phyloP scores from a whole-genome alignment of 1,139 yeast species.

The Debaryomycetaceae sp. region DNA sequence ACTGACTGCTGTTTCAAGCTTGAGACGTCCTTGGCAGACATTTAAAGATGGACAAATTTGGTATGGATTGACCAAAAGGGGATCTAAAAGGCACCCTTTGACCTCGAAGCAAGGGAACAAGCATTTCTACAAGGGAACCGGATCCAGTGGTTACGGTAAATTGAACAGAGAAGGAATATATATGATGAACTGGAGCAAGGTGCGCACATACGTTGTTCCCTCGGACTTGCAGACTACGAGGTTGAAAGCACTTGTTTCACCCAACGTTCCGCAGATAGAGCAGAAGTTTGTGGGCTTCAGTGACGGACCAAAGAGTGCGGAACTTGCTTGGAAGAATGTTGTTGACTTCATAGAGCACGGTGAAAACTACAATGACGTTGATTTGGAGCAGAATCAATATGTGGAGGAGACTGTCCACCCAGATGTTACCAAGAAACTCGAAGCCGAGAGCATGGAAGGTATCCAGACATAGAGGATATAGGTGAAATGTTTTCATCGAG shows the following conservation, averaged over 20 bases:
- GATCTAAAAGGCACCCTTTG: slow-evolving; percentile 80
- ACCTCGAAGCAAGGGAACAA: slow-evolving; percentile 95
- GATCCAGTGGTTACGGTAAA: slow-evolving; percentile 89
- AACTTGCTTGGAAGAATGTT: slow-evolving; percentile 68
- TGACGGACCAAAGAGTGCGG: slow-evolving; percentile 73
- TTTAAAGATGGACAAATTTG: slow-evolving; percentile 79
- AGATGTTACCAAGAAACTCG: slow-evolving; percentile 9
- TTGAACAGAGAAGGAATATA: slow-evolving; percentile 74
- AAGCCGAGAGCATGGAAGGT: slow-evolving; percentile 3
- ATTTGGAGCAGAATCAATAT: slow-evolving; percentile 35
- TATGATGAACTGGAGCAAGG: slow-evolving; percentile 77
- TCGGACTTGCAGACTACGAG: slow-evolving; percentile 37
- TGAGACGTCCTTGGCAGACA: slow-evolving; percentile 88
- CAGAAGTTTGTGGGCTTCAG: slow-evolving; percentile 68
- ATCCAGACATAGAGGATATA: neutral
- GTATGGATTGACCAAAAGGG: slow-evolving; percentile 74
- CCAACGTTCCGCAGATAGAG: slow-evolving; percentile 65
- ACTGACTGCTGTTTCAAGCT: slow-evolving; percentile 45
- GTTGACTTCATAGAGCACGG: slow-evolving; percentile 78
- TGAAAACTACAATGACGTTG: slow-evolving; percentile 37
- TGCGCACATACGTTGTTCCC: slow-evolving; percentile 89
- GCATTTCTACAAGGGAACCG: slow-evolving; percentile 91
- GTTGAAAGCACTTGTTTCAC: slow-evolving; percentile 70
- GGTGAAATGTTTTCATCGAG: too few relatives aligned
- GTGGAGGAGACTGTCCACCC: slow-evolving; percentile 46